Evolutionary conservation across 352 stramenopile species (phyloP), one percentile per base, ranked within the genome.

Genomic region (Phytophthora fragariae): DNA sequence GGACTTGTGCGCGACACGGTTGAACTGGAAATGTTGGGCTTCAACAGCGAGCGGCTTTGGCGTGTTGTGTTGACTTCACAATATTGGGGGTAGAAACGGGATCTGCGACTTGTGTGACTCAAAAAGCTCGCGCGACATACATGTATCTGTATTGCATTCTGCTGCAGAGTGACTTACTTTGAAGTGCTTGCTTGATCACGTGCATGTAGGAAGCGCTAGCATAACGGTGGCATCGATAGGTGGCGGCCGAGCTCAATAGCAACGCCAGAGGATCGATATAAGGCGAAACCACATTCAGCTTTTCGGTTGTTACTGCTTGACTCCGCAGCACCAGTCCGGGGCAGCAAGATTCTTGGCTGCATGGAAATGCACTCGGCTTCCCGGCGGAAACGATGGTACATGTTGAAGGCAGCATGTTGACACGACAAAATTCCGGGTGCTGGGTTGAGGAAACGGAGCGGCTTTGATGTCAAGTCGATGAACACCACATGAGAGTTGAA

Each of bases 1-100:
- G n/a, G 10, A 31, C 53, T 17, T 68, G 33, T 0, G 50, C 5
- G 17, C 35, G 5, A 58, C 24, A 53, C 21, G 12, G 50, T 14
- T 19, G 65, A 72, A 66, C 68, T 15, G 19, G 37, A 60, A 67
- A 66, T 75, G 67, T 56, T 3, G 35, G 35, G 35, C 57, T 73
- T 70, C 64, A 69, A 67, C n/a, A 29, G 12, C n/a, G 47, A 54
- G 9, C 41, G n/a, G 11, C 44, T 24, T 21, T 19, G 35, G 10
- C n/a, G 1, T 24, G 33, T 79, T 24, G 33, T 79, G 72, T 79
- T 74, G 68, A 79, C 57, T 73, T 73, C 68, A 79, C 72, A 77
- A 37, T 41, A 14, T 15, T 8, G 11, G 27, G 44, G 17, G 44
- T 27, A 68, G 57, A 73, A 54, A 72, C 46, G 53, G 44, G 12